A percentile compares a stretch with the other conserved stretches of the same genome.
phyloP scores from a whole-genome alignment of 257 asterid species.

The Solanum chilense region DNA sequence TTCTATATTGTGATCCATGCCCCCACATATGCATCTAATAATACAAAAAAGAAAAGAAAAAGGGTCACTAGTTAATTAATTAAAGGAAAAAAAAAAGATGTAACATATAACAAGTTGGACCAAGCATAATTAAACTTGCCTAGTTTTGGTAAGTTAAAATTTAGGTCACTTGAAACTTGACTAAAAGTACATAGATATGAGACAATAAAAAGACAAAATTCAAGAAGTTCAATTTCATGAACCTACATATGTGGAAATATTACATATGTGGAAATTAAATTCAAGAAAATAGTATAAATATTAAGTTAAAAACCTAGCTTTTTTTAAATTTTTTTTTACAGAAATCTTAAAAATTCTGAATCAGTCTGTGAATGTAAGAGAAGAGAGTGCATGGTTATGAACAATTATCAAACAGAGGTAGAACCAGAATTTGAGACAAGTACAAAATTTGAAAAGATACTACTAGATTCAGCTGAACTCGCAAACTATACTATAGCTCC shows the following conservation, averaged over 20 bases:
- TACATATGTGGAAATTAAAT: not conserved
- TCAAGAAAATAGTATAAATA: not conserved
- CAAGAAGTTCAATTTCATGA: not conserved
- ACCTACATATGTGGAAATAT: not conserved
- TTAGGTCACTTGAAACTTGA: not conserved
- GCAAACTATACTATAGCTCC: not conserved
- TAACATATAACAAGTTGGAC: not conserved
- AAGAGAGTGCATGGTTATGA: not conserved
- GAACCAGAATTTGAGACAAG: not conserved
- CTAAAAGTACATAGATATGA: not conserved
- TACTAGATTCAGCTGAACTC: fast-evolving
- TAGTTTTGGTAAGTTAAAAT: not conserved
- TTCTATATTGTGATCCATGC: constrained; percentile 78
- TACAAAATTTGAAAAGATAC: not conserved
- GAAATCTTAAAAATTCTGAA: not conserved
- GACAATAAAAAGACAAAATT: not conserved
- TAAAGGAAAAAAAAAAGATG: not conserved
- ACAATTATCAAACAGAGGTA: not conserved
- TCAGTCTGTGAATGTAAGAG: not conserved
- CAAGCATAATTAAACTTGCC: not conserved
- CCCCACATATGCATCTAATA: constrained; percentile 94
- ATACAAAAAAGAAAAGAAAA: too few species aligned
- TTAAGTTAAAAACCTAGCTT: not conserved
- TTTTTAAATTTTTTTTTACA: too few species aligned
- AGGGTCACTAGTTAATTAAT: not conserved